Base-by-base conservation (phyloP, 2,329 filamentous ascomycete genomes). In the Trichophaea hybrida region DNA sequence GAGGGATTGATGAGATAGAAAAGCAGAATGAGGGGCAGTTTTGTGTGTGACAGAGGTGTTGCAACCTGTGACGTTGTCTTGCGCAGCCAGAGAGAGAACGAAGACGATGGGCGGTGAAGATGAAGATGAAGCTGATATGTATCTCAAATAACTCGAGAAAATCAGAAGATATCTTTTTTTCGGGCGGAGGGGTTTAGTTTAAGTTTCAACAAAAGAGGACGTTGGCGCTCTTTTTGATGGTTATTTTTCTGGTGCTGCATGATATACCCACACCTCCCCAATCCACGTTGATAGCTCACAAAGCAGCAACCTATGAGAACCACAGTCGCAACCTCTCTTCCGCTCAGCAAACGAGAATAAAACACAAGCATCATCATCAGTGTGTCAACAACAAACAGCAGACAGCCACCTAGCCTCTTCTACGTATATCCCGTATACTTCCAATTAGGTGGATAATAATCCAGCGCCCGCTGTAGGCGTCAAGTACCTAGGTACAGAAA, bases 301-400 rank as follows among this genome's bases (percentile, higher is more conserved):
- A 13, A 13, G n/a, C 31, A 54, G 12, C 32, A 35, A 12, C 24
- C 32, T 54, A 33, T 54, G 48, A 6, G 32, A 33, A 13, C 15
- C n/a, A 13, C n/a, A 13, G 15, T 54, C 51, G 15, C 51, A 54
- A 6, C 31, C 51, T 54, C 12, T 13, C 51, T 12, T 33, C 31
- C 13, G 12, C 51, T 15, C 51, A 54, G 51, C 51, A 54, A 54
- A 54, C 51, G 51, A 54, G 51, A 54, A 40, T 54, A 24, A 54
- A 54, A 54, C 51, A 54, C 51, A 54, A 33, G 6, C 34, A 6
- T 13, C 32, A 35, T 35, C 15, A 37, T 13, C 12, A 32, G n/a
- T n/a, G 34, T 35, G 51, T 54, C 51, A 54, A 33, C 51, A 54
- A 50, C 10, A 10, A 54, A 54, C 51, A 35, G 37, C 32, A n/a